phyloP scores from a whole-genome alignment of 768 basidiomycete genomes.

The Tephrocybe sp. region DNA sequence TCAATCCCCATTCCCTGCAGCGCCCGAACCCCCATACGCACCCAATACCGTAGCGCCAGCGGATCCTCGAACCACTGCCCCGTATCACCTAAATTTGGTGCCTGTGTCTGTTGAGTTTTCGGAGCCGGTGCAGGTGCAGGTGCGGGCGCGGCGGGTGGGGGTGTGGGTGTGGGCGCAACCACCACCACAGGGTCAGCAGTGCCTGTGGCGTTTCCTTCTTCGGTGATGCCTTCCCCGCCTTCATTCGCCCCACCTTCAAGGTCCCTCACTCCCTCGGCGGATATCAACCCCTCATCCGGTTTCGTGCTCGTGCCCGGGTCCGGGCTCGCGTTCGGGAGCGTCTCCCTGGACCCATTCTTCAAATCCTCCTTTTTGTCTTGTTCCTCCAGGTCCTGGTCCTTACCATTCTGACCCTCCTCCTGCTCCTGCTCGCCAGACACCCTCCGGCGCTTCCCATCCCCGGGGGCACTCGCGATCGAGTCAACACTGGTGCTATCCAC shows the following conservation, averaged over 20 bases:
- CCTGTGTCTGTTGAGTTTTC: conserved; percentile 1
- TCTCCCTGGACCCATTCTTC: too few species aligned
- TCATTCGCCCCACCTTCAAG: too few species aligned
- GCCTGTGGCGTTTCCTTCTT: too few species aligned
- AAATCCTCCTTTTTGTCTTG: too few species aligned
- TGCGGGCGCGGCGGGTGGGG: neutral
- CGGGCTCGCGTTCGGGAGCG: too few species aligned
- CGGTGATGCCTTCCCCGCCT: too few species aligned
- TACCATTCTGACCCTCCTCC: conserved; percentile 40
- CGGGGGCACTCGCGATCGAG: neutral
- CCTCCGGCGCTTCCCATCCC: neutral
- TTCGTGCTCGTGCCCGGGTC: too few species aligned
- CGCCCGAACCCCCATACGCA: conserved; percentile 46
- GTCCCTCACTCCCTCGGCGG: too few species aligned
- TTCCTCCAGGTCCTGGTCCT: too few species aligned
- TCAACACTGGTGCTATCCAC: neutral
- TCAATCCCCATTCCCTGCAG: conserved; percentile 48
- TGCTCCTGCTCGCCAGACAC: neutral
- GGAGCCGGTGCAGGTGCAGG: neutral
- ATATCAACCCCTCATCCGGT: too few species aligned
- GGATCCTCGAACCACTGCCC: conserved; percentile 56
- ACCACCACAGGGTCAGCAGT: too few species aligned
- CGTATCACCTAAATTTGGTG: conserved; percentile 16
- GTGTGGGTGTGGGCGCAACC: neutral
- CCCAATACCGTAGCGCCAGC: conserved; percentile 49